These are phyloP conservation scores for Xylaria sp. DNA, from an alignment of 2,329 filamentous ascomycete genomes.

Conservation along the genomic window DNA sequence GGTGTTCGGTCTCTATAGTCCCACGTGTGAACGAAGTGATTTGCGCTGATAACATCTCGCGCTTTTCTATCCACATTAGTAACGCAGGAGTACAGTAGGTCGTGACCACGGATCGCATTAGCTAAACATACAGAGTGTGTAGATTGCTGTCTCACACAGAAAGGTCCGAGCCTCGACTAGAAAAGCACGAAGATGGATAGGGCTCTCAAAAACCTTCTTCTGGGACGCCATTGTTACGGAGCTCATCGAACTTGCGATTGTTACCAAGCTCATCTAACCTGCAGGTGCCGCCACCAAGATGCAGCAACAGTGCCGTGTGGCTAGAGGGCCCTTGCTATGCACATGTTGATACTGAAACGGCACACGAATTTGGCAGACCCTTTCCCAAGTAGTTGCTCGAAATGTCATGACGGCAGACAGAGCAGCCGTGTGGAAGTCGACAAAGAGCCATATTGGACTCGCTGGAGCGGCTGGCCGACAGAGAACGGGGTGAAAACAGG, in stretches of 20 bases:
- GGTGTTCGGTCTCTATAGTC: slow-evolving; percentile 5
- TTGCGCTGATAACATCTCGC: background rate
- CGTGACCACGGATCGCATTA: slow-evolving; percentile 5
- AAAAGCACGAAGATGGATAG: slow-evolving; percentile 12
- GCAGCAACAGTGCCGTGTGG: slow-evolving; percentile 19
- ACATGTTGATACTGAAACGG: slow-evolving; percentile 30
- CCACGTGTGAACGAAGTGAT: background rate
- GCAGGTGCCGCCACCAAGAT: slow-evolving; percentile 29
- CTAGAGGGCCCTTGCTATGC: slow-evolving; percentile 21
- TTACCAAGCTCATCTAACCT: slow-evolving; percentile 26
- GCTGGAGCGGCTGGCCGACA: slow-evolving; percentile 14
- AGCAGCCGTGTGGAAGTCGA: slow-evolving; percentile 12
- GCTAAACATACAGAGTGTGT: background rate
- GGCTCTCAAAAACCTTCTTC: slow-evolving; percentile 14
- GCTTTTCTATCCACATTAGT: background rate
- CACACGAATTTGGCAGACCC: slow-evolving; percentile 14
- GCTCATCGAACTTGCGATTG: slow-evolving; percentile 26
- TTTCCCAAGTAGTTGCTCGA: slow-evolving; percentile 22
- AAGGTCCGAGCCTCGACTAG: slow-evolving; percentile 12
- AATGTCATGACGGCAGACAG: slow-evolving; percentile 1
- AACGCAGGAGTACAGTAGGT: slow-evolving; percentile 1
- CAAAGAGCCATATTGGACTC: slow-evolving; percentile 7
- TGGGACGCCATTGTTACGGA: slow-evolving; percentile 18
- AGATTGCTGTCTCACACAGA: background rate
- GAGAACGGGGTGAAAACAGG: slow-evolving; percentile 15